Conservation (phyloP, 2,329 filamentous ascomycete species). For the Fusarium abutilonis region DNA sequence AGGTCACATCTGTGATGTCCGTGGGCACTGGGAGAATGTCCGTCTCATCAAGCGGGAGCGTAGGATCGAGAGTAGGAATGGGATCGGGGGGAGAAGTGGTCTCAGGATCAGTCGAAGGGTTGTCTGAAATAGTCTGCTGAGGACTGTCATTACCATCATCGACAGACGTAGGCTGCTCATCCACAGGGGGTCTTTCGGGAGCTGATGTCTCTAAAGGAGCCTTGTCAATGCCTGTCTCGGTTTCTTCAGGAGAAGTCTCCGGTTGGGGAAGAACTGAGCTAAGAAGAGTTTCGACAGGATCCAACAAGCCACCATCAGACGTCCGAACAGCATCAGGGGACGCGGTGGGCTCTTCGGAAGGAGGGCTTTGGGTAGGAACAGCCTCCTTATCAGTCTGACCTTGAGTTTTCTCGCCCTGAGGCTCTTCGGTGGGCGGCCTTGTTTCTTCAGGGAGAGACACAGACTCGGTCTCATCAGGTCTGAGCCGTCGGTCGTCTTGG, state of each 20-base stretch:
- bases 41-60: constrained; percentile 12
- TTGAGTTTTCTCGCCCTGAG: constrained; percentile 25
- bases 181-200: constrained; percentile 1
- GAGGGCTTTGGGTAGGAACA: constrained; percentile 16
- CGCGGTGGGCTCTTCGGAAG: constrained; percentile 20
- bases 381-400: constrained; percentile 22
- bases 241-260: constrained; percentile 8
- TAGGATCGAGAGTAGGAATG: constrained; percentile 28
- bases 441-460: constrained; percentile 20
- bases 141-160: neutral
- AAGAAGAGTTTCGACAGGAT: constrained; percentile 40
- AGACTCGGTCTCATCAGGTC: constrained; percentile 22
- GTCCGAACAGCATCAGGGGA: constrained; percentile 20
- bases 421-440: constrained; percentile 20
- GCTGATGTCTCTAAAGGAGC: constrained; percentile 15
- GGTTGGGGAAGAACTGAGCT: constrained; percentile 28
- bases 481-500: neutral
- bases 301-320: constrained; percentile 33
- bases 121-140: neutral
- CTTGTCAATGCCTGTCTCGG: constrained; percentile 13
- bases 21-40: constrained; percentile 21
- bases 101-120: constrained; percentile 24
- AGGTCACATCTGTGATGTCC: constrained; percentile 22
- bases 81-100: constrained; percentile 21
- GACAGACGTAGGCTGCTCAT: constrained; percentile 19